Evolutionary conservation across 1,284 basidiomycete species (phyloP).

Genomic region (Moesziomyces globuligerus): DNA sequence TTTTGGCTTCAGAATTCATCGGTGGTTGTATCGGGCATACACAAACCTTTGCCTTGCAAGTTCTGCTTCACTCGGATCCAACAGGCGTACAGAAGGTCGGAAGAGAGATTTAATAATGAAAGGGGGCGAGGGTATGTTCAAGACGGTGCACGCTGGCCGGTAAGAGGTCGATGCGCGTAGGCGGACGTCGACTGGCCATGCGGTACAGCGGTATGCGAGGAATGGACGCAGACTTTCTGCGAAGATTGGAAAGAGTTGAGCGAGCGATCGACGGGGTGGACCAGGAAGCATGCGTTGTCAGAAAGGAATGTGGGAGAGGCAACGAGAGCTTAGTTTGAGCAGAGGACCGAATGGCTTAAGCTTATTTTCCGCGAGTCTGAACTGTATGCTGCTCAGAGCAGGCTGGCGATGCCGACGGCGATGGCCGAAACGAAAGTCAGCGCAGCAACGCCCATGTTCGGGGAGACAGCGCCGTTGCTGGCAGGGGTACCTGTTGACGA

Average conservation of each 20-base stretch:
- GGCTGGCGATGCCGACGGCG: slow-evolving; percentile 13
- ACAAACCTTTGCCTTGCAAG: too few species aligned
- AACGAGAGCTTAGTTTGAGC: not conserved
- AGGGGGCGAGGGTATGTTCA: slow-evolving; percentile 6
- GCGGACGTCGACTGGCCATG: not conserved
- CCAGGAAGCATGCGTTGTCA: too few species aligned
- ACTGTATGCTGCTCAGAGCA: slow-evolving; percentile 10
- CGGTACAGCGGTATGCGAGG: not conserved
- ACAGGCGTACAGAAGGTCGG: not conserved
- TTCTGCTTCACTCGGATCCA: not conserved
- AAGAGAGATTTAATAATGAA: not conserved
- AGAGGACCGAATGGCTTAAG: not conserved
- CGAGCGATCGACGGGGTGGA: too few species aligned
- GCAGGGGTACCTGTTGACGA: slow-evolving; percentile 2
- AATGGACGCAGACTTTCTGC: not conserved
- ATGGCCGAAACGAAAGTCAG: slow-evolving; percentile 11
- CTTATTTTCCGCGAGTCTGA: slow-evolving; percentile 4
- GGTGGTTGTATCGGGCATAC: too few species aligned
- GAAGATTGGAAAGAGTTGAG: too few species aligned
- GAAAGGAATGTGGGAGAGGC: not conserved
- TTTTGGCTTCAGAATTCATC: too few species aligned
- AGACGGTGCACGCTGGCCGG: slow-evolving; percentile 1
- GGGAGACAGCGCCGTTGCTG: slow-evolving; percentile 25
- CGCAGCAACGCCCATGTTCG: slow-evolving; percentile 1
- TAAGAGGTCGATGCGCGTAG: not conserved